These are phyloP conservation scores for Celoporthe dispersa DNA, from an alignment of 2,329 filamentous ascomycete genomes.

Conservation along the genomic window DNA sequence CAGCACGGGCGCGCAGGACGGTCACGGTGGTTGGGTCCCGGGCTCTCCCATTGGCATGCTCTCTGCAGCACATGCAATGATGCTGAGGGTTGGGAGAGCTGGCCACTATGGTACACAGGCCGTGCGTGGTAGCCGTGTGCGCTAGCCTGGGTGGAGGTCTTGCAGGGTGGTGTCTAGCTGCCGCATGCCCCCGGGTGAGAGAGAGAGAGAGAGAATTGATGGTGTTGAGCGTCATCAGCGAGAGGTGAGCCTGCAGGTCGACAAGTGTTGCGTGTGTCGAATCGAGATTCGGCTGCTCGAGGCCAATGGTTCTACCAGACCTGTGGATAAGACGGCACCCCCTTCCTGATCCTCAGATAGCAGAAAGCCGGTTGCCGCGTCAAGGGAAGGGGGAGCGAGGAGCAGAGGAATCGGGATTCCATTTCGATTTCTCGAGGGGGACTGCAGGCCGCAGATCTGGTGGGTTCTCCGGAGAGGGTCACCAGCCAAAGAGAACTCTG, in stretches of 20 bases:
- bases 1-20: conserved; percentile 21
- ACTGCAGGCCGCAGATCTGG: conserved; percentile 13
- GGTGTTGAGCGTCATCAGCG: conserved; percentile 18
- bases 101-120: conserved; percentile 8
- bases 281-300: conserved; percentile 9
- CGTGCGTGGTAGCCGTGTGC: conserved; percentile 14
- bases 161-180: conserved; percentile 3
- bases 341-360: neutral
- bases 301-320: conserved; percentile 1
- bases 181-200: neutral
- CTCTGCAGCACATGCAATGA: neutral
- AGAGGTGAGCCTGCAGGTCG: neutral
- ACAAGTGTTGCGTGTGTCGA: conserved; percentile 2
- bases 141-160: conserved; percentile 16
- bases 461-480: neutral
- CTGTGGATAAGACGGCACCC: neutral
- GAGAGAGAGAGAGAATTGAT: neutral
- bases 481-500: neutral
- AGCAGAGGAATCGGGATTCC: neutral
- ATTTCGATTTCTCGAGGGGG: neutral
- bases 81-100: neutral
- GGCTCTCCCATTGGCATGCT: conserved; percentile 15
- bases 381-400: neutral
- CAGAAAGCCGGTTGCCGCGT: conserved; percentile 8
- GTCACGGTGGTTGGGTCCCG: conserved; percentile 12